Percentiles rank a stretch among this genome's conserved stretches.
These are phyloP conservation scores for Pseudocercospora macadamiae DNA, from an alignment of 2,329 filamentous ascomycete genomes.

Conservation along the genomic window DNA sequence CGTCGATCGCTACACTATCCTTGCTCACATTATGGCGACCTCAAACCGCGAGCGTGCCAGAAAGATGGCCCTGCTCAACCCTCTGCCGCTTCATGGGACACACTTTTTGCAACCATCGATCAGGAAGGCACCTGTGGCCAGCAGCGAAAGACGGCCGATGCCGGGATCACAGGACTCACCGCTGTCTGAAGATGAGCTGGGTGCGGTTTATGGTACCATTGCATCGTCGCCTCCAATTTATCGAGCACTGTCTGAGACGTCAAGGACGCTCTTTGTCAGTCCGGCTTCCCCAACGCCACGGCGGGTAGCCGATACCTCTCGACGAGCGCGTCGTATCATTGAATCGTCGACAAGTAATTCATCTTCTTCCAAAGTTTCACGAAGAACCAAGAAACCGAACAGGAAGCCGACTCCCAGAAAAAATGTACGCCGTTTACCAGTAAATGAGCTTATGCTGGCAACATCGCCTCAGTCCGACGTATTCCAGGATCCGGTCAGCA, in stretches of 20 bases:
- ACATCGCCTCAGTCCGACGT: slow-evolving; percentile 1
- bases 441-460: slow-evolving; percentile 29
- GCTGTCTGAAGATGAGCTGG: slow-evolving; percentile 34
- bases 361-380: too few relatives aligned
- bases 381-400: neutral
- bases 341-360: too few relatives aligned
- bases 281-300: neutral
- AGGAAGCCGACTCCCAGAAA: neutral
- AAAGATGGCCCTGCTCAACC: slow-evolving; percentile 8
- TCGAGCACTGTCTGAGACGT: neutral
- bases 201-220: slow-evolving; percentile 21
- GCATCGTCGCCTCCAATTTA: slow-evolving; percentile 10
- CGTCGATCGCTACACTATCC: too few relatives aligned
- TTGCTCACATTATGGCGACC: neutral
- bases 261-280: neutral
- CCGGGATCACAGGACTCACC: slow-evolving; percentile 34
- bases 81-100: neutral
- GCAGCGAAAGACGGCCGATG: neutral
- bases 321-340: neutral
- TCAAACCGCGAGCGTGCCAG: neutral
- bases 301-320: neutral
- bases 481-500: slow-evolving; percentile 6
- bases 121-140: slow-evolving; percentile 2
- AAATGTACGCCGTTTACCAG: slow-evolving; percentile 19
- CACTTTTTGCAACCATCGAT: neutral